Base-by-base conservation (phyloP, 164 flowering plant species). In the Hamamelis virginiana region DNA sequence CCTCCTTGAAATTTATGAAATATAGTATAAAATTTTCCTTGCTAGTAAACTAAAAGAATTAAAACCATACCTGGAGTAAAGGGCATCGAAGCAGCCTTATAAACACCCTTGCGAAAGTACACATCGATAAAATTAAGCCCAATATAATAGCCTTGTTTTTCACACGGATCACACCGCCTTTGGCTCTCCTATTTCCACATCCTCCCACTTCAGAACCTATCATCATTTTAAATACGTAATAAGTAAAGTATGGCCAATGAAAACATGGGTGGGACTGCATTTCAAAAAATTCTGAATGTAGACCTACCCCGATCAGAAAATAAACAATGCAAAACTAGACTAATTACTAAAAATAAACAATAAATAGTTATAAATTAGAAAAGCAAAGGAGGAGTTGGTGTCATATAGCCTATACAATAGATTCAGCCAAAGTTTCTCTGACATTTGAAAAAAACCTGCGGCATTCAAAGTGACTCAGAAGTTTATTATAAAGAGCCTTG, bases 111-210 rank as follows among this genome's bases (percentile, higher is more conserved):
- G 57, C 98, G 85, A 69, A 63, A 86, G 74, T 91, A 87, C 0
- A 89, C 79, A 81, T 94, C 98, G 21, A 88, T 87, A 81, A 94
- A 94, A 68, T 94, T 94, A 65, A 94, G 79, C 43, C 98, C 98
- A 71, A 94, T n/a, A n/a, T n/a, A n/a, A n/a, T 80, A 4, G 96
- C 98, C 73, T 87, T 85, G 81, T 91, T 86, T 63, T 68, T 85
- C 53, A 94, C 97, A 44, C 86, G 93, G 75, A 94, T 82, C 86
- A 89, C 93, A 18, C 92, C 93, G 59, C 89, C 87, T 81, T 74
- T 22, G 91, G 93, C 67, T 85, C 86, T 67, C 86, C 86, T 53
- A 91, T 59, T 75, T 91, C 92, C 71, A 91, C 86, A 75, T 87
- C 92, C 74, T 91, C 98, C 98, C 96, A 94, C 76, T 87, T 91